Percentiles rank a stretch among this genome's conserved stretches.
Evolutionary conservation across 2,329 filamentous ascomycete genomes (phyloP).

Genomic region (Fusarium denticulatum): DNA sequence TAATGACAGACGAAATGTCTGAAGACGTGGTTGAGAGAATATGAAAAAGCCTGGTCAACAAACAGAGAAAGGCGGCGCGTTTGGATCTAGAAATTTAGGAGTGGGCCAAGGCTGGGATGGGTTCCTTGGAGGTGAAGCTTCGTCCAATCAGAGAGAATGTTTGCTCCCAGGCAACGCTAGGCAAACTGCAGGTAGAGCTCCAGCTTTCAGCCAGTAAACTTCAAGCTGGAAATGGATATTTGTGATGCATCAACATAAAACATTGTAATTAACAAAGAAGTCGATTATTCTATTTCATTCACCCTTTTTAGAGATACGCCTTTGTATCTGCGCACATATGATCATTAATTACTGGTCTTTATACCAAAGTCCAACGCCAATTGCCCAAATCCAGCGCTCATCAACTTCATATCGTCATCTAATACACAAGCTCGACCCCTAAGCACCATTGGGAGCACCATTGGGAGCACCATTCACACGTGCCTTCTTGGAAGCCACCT

Average conservation of each 20-base stretch:
- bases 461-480: slow-evolving; percentile 45
- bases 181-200: slow-evolving; percentile 8
- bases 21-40: slow-evolving; percentile 21
- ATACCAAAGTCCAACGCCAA: slow-evolving; percentile 19
- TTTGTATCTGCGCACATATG: slow-evolving; percentile 7
- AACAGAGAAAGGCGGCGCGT: slow-evolving; percentile 40
- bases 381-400: slow-evolving; percentile 13
- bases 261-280: background rate
- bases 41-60: slow-evolving; percentile 30
- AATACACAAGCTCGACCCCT: slow-evolving; percentile 12
- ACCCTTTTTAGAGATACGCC: background rate
- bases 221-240: background rate
- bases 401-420: slow-evolving; percentile 7
- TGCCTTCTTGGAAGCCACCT: slow-evolving; percentile 56
- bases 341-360: slow-evolving; percentile 30
- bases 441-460: slow-evolving; percentile 45
- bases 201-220: background rate
- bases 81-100: slow-evolving; percentile 47
- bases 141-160: slow-evolving; percentile 45
- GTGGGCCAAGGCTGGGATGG: slow-evolving; percentile 41
- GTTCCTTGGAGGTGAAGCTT: slow-evolving; percentile 45
- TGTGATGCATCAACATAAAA: background rate
- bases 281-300: slow-evolving; percentile 25
- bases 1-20: slow-evolving; percentile 25
- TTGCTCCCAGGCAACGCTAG: slow-evolving; percentile 32